These are phyloP conservation scores for Pezizomycotina sp. DNA, from an alignment of 2,329 filamentous ascomycete genomes.

Conservation along the genomic window DNA sequence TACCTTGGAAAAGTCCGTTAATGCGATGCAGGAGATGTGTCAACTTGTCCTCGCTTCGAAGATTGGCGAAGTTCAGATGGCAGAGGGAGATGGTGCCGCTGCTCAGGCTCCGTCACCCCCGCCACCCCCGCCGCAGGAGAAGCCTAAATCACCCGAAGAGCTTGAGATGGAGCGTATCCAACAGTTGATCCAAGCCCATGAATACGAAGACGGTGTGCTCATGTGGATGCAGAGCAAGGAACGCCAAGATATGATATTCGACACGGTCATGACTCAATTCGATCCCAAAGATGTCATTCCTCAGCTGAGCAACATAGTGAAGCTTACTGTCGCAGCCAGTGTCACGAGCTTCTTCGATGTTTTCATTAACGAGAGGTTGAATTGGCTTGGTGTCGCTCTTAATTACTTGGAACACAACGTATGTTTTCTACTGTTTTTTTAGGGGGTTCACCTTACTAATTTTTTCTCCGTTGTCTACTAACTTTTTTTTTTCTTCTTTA, in stretches of 20 bases:
- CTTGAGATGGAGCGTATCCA: slow-evolving; percentile 43
- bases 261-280: slow-evolving; percentile 38
- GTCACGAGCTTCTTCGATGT: slow-evolving; percentile 42
- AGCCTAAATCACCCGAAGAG: slow-evolving; percentile 28
- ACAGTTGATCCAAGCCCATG: slow-evolving; percentile 43
- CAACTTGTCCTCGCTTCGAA: slow-evolving; percentile 39
- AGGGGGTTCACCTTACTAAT: background rate
- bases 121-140: slow-evolving; percentile 30
- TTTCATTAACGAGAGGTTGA: slow-evolving; percentile 24
- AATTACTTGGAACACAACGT: slow-evolving; percentile 27
- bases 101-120: slow-evolving; percentile 27
- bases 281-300: slow-evolving; percentile 37
- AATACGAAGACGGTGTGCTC: slow-evolving; percentile 39
- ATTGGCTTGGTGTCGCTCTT: slow-evolving; percentile 24
- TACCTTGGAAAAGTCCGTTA: slow-evolving; percentile 51
- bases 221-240: slow-evolving; percentile 45
- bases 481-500: slow-evolving; percentile 31
- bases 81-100: slow-evolving; percentile 18
- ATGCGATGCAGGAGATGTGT: slow-evolving; percentile 49
- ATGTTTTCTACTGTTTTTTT: slow-evolving; percentile 18
- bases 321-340: slow-evolving; percentile 48
- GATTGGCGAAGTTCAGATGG: slow-evolving; percentile 23
- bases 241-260: slow-evolving; percentile 47
- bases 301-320: slow-evolving; percentile 43
- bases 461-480: slow-evolving; percentile 2